Evolutionary conservation across 1,139 yeast species (phyloP).

Genomic region (Kodamaea alishanica): DNA sequence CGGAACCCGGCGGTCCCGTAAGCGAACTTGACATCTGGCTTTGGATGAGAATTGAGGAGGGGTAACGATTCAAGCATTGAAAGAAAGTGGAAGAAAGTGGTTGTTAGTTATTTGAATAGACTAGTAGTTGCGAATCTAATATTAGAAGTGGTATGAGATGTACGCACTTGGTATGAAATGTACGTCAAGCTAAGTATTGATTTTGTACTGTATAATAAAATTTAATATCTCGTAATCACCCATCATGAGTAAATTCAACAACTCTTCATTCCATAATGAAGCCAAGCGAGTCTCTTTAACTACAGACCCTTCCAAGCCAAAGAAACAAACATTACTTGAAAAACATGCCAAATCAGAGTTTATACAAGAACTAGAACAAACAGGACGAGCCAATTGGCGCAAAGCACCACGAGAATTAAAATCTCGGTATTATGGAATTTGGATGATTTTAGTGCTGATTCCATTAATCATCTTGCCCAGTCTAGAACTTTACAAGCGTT

Average conservation of each 20-base stretch:
- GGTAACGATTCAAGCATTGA: constrained; percentile 8
- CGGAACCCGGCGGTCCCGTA: constrained; percentile 99
- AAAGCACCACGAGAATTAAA: constrained; percentile 42
- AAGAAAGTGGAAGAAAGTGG: background rate
- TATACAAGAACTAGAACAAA: constrained; percentile 32
- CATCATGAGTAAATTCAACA: constrained; percentile 16
- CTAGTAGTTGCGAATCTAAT: constrained; percentile 8
- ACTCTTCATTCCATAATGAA: constrained; percentile 34
- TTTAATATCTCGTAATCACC: too few relatives aligned
- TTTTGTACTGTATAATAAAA: constrained; percentile 1
- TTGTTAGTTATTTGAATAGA: background rate
- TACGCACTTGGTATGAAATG: background rate
- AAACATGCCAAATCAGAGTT: constrained; percentile 24
- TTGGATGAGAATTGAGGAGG: constrained; percentile 27
- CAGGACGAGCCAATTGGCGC: constrained; percentile 46
- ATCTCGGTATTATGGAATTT: constrained; percentile 38
- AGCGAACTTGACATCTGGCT: constrained; percentile 47
- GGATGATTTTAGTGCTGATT: constrained; percentile 36
- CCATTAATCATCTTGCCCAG: constrained; percentile 37
- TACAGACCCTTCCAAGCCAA: constrained; percentile 12
- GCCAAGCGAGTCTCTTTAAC: constrained; percentile 17
- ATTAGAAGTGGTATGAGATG: constrained; percentile 2
- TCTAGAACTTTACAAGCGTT: constrained; percentile 34
- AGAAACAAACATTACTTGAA: constrained; percentile 12
- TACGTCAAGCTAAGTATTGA: background rate